Base-by-base conservation (phyloP, 768 basidiomycete genomes). In the Austroboletus eburneus region DNA sequence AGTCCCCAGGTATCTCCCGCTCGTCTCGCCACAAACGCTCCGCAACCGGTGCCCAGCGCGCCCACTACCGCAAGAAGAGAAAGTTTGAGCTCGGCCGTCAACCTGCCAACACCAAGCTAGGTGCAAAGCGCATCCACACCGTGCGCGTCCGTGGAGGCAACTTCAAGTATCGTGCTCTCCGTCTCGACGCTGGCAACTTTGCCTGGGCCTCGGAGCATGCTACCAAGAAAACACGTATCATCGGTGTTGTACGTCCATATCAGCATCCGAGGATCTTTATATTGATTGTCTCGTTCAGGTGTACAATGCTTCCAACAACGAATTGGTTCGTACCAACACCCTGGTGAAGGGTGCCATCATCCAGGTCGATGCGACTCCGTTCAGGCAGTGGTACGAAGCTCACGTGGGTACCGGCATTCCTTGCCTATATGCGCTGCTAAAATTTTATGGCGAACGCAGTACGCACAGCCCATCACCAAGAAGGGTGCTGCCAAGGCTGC, bases 81-180 rank as follows among this genome's bases (percentile, higher is more conserved):
- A 97, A 98, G 78, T 98, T 98, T 74, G 96, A 99, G 80, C 85
- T 97, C 63, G 96, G 95, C 68, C 92, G 96, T 68, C 96, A 98
- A 69, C 77, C 96, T 48, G 96, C 96, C 58, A 92, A 76, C 80
- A 99, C 96, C 67, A 97, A 91, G 78, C 84, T 99, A 56, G 94
- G 96, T 42, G 64, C 85, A 45, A 98, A 98, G 78, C 90, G 96
- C 51, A 75, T 99, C 62, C 96, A 98, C 76, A 80, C 82, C 45
- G 93, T 99, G 54, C 90, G 96, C 64, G 85, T 87, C 32, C 90
- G 96, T 64, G 96, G 96, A 54, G 96, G 96, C 48, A 97, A 93
- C 78, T 55, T 81, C 69, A 99, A 99, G 73, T 85, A 83, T 78
- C 85, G 96, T 58, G 96, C 96, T 43, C 85, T 99, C 51, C 91